Base-by-base conservation (phyloP, 2,329 filamentous ascomycete genomes). In the Nannizzia gypsea region DNA sequence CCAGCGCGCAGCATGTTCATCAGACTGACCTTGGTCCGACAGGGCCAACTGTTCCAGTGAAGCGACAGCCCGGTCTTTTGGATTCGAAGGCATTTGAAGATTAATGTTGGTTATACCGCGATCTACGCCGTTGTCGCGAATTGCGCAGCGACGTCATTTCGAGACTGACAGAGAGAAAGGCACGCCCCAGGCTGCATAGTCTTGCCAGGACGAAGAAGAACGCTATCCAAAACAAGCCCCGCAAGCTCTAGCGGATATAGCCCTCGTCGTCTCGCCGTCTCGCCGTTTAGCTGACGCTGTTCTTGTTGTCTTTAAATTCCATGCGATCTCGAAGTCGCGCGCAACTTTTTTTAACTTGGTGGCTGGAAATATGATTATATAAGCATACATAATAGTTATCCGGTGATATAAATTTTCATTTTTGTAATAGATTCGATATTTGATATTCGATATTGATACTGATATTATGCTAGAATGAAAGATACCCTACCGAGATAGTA, bases 21-120 rank as follows among this genome's bases (percentile, higher is more conserved):
- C 15, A 26, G 24, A 52, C 60, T 50, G 66, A 84, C 84, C 83
- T 74, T 84, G 75, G 66, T 86, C 83, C 59, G 81, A 81, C 66
- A 87, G 84, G 63, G 69, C 69, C 58, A 72, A 67, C 62, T 71
- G 68, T 68, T 76, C 74, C 65, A 74, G 69, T 64, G 71, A 68
- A 66, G 71, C 65, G 67, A 69, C 69, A 70, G 70, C 70, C 67
- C 70, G 72, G 65, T 74, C 73, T 66, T 70, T 67, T 63, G 72
- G 67, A 70, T 72, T 74, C 72, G 74, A 75, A 78, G 76, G 74
- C 76, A 78, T 78, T 36, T 72, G 76, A 76, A 72, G 31, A 56
- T 38, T 72, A 71, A 68, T 73, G n/a, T n/a, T 36, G 31, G 31
- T n/a, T 42, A 42, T n/a, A 42, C 70, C 72, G 74, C 73, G 73